Evolutionary conservation across 2,329 filamentous ascomycete genomes (phyloP), one percentile per base, ranked within the genome.

Genomic region (Akanthomyces muscarius): DNA sequence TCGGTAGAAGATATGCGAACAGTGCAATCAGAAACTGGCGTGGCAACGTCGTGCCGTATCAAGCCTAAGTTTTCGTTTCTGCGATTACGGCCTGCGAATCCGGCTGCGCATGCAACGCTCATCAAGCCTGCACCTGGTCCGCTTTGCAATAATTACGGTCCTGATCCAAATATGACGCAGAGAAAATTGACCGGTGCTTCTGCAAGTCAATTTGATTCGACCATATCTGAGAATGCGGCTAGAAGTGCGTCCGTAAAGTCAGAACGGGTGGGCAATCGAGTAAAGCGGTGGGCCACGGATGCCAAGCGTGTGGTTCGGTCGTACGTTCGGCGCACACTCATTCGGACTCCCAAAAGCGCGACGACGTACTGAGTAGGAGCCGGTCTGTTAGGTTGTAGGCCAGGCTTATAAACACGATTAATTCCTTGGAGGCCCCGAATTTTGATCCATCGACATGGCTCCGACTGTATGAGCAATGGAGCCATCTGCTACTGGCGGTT

Each of bases 271-370:
- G 68, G 65, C 14, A 68, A 67, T 6, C 69, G 72, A 36, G 67
- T 77, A 38, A 72, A 68, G 62, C 69, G 69, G 44, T 77, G 75
- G 75, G 73, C 73, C 25, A 69, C 65, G 56, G 70, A 71, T 52
- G 74, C 73, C 28, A 76, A 69, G 53, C 68, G 68, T 45, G 71
- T 69, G 38, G 69, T 77, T 38, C 73, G 71, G 21, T 70, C 67
- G 28, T 75, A 72, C 57, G 66, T 77, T 56, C 72, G 68, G 61
- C 71, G 67, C 47, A 73, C 70, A 36, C 67, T 74, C 59, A 70
- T 73, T 65, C 70, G 75, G 63, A 66, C 70, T n/a, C 67, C 68
- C 28, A 66, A 67, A 54, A 66, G 28, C 65, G 48, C 23, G 44
- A 61, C 11, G 10, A 36, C 33, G 8, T 6, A 30, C 6, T 30